A percentile compares a stretch with the other conserved stretches of the same genome.
Evolutionary conservation across 2,329 filamentous ascomycete species (phyloP).

Genomic region (Fusarium albidum): DNA sequence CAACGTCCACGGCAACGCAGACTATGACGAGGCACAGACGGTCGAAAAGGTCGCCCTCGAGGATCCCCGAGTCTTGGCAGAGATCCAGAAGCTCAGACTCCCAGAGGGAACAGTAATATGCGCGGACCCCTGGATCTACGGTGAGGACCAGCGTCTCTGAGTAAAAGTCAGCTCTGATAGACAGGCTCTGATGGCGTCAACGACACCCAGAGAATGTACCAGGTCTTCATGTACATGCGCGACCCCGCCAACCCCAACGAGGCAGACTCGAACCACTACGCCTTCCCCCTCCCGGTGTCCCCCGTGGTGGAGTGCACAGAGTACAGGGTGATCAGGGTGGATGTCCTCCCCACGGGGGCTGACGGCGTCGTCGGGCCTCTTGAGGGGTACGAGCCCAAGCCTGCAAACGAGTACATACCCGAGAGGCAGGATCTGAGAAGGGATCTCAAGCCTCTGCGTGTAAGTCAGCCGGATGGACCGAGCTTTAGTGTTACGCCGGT

Average conservation of each 20-base stretch:
- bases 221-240: constrained; percentile 34
- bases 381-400: constrained; percentile 11
- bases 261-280: constrained; percentile 35
- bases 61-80: constrained; percentile 23
- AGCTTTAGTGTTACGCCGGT: constrained; percentile 63
- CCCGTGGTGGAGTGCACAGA: constrained; percentile 29
- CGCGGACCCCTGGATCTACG: constrained; percentile 33
- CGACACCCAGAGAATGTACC: constrained; percentile 30
- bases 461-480: constrained; percentile 74
- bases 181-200: constrained; percentile 30
- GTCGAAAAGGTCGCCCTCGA: constrained; percentile 28
- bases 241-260: constrained; percentile 21
- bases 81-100: constrained; percentile 25
- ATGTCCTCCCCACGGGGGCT: constrained; percentile 19
- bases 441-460: constrained; percentile 74
- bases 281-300: constrained; percentile 24
- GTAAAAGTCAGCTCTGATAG: background rate
- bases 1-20: constrained; percentile 24
- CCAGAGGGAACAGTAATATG: constrained; percentile 29
- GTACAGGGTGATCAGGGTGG: constrained; percentile 22
- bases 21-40: constrained; percentile 28
- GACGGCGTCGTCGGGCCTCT: constrained; percentile 10
- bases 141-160: background rate
- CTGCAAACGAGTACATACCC: constrained; percentile 54
- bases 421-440: constrained; percentile 60